These are phyloP conservation scores for Nicotiana undulata DNA, from an alignment of 257 asterid genomes.

Conservation along the genomic window DNA sequence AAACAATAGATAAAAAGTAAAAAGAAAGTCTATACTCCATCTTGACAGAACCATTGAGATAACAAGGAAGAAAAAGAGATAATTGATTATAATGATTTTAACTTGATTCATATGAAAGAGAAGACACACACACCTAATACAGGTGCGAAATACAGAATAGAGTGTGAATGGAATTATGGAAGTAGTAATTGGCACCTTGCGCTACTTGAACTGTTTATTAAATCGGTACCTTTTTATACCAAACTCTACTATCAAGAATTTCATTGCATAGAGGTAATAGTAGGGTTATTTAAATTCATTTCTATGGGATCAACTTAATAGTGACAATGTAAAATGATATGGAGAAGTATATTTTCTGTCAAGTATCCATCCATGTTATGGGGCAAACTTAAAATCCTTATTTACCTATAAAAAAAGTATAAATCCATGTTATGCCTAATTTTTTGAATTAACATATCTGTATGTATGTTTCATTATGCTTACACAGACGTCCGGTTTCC, in stretches of 20 bases:
- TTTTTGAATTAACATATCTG: not conserved
- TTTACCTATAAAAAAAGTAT: not conserved
- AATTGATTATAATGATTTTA: not conserved
- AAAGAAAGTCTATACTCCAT: not conserved
- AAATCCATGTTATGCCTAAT: not conserved
- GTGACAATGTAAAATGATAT: not conserved
- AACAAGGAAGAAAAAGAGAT: not conserved
- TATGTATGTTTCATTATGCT: not conserved
- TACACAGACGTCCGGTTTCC: not conserved
- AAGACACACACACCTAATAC: not conserved
- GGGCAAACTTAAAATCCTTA: too few species aligned
- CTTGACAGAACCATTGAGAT: not conserved
- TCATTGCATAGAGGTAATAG: not conserved
- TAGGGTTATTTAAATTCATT: not conserved
- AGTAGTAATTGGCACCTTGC: not conserved
- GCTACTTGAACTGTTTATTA: not conserved
- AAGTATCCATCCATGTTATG: slow-evolving; percentile 1
- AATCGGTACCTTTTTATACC: not conserved
- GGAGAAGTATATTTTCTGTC: not conserved
- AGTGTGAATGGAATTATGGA: not conserved
- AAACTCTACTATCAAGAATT: not conserved
- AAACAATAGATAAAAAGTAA: not conserved
- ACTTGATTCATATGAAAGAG: not conserved
- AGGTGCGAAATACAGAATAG: not conserved
- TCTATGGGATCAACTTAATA: not conserved